Conservation (phyloP, 2,329 filamentous ascomycete genomes). For the Apiospora pterosperma region DNA sequence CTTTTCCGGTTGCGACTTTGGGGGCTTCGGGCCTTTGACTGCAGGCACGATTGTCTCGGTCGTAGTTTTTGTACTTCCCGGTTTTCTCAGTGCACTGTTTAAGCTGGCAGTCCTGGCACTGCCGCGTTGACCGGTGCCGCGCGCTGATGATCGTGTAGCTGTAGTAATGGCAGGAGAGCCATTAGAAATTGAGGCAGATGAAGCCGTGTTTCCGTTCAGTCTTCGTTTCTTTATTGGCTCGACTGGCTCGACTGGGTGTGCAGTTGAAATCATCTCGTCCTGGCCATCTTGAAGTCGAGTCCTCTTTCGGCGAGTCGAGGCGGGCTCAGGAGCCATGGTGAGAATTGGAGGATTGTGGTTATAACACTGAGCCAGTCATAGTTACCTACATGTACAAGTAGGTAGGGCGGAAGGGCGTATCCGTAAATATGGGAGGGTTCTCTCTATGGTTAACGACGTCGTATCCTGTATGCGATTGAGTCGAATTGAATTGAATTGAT, state of each 20-base stretch:
- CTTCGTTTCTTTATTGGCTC: conserved; percentile 6
- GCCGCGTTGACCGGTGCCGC: neutral
- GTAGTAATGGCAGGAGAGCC: conserved; percentile 4
- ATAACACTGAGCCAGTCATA: neutral
- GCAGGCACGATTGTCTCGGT: neutral
- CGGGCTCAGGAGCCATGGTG: conserved; percentile 7
- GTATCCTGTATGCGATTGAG: no score
- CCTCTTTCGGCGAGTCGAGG: conserved; percentile 7
- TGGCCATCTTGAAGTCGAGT: conserved; percentile 3
- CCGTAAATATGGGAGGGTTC: no score
- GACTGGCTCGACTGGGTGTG: neutral
- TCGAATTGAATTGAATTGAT: no score
- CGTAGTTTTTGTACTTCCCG: neutral
- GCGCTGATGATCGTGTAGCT: conserved; percentile 3
- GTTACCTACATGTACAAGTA: no score
- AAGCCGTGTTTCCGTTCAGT: neutral
- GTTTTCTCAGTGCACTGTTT: neutral
- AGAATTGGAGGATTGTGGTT: neutral
- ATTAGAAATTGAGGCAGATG: neutral
- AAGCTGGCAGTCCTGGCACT: neutral
- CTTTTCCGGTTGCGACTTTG: neutral
- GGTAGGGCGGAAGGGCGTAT: no score
- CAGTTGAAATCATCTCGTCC: neutral
- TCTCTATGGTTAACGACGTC: no score
- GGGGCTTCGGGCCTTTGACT: neutral